phyloP scores from a whole-genome alignment of 805 yeast genomes.

The Candida mattraensis region DNA sequence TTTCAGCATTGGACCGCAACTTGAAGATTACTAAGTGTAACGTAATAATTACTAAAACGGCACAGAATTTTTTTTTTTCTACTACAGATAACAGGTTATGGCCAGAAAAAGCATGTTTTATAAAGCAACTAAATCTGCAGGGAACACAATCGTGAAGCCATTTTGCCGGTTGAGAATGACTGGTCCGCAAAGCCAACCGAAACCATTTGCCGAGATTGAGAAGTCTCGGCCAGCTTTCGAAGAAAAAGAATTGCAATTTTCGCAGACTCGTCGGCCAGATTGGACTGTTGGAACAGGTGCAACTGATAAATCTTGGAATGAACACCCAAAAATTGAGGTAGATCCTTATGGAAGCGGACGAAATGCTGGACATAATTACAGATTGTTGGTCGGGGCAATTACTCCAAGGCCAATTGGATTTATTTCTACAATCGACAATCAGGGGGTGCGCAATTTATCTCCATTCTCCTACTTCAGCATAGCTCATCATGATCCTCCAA shows the following conservation, averaged over 20 bases:
- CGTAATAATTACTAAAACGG: too few relatives aligned
- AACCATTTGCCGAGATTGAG: too few relatives aligned
- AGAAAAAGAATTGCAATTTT: conserved; percentile 6
- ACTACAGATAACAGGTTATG: too few relatives aligned
- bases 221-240: conserved; percentile 12
- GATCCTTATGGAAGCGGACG: conserved; percentile 49
- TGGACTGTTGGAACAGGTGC: conserved; percentile 55
- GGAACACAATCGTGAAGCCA: too few relatives aligned
- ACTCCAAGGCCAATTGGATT: conserved; percentile 65
- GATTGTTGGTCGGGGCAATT: conserved; percentile 49
- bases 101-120: too few relatives aligned
- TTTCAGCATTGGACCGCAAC: too few relatives aligned
- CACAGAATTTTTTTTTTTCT: too few relatives aligned
- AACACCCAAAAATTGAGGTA: conserved; percentile 43
- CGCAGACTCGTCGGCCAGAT: conserved; percentile 23
- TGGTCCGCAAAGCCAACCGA: too few relatives aligned
- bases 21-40: too few relatives aligned
- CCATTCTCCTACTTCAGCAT: conserved; percentile 60
- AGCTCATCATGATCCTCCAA: conserved; percentile 56
- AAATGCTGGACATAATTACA: conserved; percentile 46
- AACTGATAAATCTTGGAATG: conserved; percentile 41
- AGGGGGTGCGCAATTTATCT: conserved; percentile 50
- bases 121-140: too few relatives aligned
- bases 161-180: too few relatives aligned
- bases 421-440: conserved; percentile 44